Conservation (phyloP, 768 basidiomycete genomes). For the Neoboletus brunneissimus region DNA sequence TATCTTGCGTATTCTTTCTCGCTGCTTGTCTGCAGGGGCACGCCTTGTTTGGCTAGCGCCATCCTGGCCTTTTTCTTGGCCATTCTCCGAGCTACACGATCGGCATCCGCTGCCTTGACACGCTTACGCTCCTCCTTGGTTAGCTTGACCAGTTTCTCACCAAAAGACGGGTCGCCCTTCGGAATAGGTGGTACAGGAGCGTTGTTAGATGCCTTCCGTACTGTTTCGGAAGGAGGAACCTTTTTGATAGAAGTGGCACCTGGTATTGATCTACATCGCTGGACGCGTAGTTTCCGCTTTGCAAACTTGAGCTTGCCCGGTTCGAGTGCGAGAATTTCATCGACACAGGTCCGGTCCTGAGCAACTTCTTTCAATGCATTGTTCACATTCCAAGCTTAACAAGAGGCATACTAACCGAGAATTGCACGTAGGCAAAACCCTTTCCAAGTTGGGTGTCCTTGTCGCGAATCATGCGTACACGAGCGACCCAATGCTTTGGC, state of each 20-base stretch:
- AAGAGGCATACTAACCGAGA: slow-evolving; percentile 48
- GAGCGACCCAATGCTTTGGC: slow-evolving; percentile 63
- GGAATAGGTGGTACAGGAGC: slow-evolving; percentile 36
- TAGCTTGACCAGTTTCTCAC: slow-evolving; percentile 70
- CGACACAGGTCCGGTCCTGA: slow-evolving; percentile 88
- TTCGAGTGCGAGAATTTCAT: slow-evolving; percentile 85
- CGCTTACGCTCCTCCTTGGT: slow-evolving; percentile 86
- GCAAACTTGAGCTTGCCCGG: slow-evolving; percentile 80
- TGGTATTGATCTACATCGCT: slow-evolving; percentile 80
- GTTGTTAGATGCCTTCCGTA: neutral
- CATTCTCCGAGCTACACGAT: slow-evolving; percentile 76
- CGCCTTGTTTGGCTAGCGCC: slow-evolving; percentile 42
- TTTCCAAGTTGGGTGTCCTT: slow-evolving; percentile 91
- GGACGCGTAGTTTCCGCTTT: slow-evolving; percentile 87
- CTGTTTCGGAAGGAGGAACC: slow-evolving; percentile 2
- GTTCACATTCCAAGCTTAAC: neutral
- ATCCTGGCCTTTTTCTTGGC: slow-evolving; percentile 86
- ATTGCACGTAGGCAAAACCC: slow-evolving; percentile 92
- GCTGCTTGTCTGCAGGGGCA: slow-evolving; percentile 40
- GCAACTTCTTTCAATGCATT: neutral
- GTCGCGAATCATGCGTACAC: slow-evolving; percentile 87
- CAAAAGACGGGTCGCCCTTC: slow-evolving; percentile 81
- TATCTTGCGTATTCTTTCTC: slow-evolving; percentile 48
- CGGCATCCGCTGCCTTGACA: slow-evolving; percentile 73
- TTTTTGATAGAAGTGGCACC: slow-evolving; percentile 31